Percentiles rank a stretch among this genome's conserved stretches.
Evolutionary conservation across 352 stramenopile species (phyloP).

Genomic region (Globisporangium lucens): DNA sequence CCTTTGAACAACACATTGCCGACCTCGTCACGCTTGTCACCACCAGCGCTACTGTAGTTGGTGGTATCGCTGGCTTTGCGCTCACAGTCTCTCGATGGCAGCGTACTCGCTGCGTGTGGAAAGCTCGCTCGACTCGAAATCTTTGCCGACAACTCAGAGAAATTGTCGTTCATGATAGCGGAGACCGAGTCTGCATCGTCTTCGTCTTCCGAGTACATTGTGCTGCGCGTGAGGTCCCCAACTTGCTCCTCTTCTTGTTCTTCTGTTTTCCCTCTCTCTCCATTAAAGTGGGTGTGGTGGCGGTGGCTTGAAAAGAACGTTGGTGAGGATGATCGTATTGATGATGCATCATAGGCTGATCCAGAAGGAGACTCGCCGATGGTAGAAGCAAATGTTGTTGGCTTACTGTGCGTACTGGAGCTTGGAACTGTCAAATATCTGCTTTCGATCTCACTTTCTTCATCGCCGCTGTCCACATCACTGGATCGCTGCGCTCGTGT

Average conservation of each 20-base stretch:
- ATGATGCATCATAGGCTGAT: not conserved
- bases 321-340: not conserved
- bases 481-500: not conserved
- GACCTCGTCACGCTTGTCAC: not conserved
- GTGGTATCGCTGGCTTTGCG: not conserved
- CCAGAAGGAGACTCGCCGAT: not conserved
- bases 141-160: not conserved
- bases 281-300: not conserved
- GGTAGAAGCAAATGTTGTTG: not conserved
- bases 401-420: not conserved
- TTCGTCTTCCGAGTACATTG: not conserved
- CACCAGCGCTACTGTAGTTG: not conserved
- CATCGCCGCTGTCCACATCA: not conserved
- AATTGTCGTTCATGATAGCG: slow-evolving; percentile 2
- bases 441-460: not conserved
- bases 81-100: not conserved
- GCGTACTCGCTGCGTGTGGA: not conserved
- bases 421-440: not conserved
- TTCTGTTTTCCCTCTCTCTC: not conserved
- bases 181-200: not conserved
- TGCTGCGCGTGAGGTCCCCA: slow-evolving; percentile 1
- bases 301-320: not conserved
- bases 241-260: not conserved
- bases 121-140: not conserved
- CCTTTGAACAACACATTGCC: slow-evolving; percentile 28